phyloP scores from a whole-genome alignment of 805 yeast species.

The Candida corydali region DNA sequence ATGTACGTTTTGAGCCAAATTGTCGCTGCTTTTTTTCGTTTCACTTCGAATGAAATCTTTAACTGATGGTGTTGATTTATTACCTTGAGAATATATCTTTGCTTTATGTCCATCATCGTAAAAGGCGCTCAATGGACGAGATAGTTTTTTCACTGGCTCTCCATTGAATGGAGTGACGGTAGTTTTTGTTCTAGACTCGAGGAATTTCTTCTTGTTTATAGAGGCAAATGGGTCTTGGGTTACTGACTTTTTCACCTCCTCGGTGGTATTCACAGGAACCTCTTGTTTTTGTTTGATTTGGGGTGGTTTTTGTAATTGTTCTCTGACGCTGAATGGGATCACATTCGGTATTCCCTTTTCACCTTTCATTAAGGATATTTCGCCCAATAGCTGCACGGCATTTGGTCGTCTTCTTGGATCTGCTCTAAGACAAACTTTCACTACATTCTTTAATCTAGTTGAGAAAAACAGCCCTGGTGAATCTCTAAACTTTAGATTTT shows the following conservation, averaged over 20 bases:
- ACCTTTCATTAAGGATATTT: conserved; percentile 59
- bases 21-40: conserved; percentile 20
- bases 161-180: conserved; percentile 10
- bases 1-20: conserved; percentile 14
- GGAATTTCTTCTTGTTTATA: conserved; percentile 36
- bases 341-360: conserved; percentile 36
- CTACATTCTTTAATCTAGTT: conserved; percentile 58
- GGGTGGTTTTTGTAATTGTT: conserved; percentile 10
- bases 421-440: conserved; percentile 55
- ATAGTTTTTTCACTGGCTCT: conserved; percentile 5
- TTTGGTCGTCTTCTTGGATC: conserved; percentile 74
- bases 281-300: conserved; percentile 7
- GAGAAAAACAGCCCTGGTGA: conserved; percentile 47
- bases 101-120: conserved; percentile 6
- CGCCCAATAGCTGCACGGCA: conserved; percentile 65
- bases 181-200: conserved; percentile 12
- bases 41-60: conserved; percentile 32
- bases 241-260: conserved; percentile 1
- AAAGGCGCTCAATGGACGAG: conserved; percentile 9
- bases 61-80: conserved; percentile 18
- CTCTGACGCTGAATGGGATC: conserved; percentile 35
- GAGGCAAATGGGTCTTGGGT: conserved; percentile 38
- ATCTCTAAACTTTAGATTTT: conserved; percentile 45
- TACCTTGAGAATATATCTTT: conserved; percentile 8
- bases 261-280: neutral